These are phyloP conservation scores for Scedosporium minutisporum DNA, from an alignment of 2,329 filamentous ascomycete species.

Conservation along the genomic window DNA sequence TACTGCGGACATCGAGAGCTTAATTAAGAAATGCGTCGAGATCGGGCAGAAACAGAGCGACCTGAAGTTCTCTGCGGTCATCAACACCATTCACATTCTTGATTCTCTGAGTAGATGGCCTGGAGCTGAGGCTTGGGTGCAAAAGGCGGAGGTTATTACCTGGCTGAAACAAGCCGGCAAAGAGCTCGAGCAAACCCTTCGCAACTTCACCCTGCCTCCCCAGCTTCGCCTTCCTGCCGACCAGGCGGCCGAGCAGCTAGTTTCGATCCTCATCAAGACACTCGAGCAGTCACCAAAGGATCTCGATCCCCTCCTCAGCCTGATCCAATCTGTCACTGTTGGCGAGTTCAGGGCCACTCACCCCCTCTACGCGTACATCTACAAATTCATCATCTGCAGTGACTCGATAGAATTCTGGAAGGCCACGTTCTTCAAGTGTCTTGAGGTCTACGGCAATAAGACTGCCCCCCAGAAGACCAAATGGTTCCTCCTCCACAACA, in stretches of 20 bases:
- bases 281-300: constrained; percentile 66
- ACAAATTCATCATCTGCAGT: constrained; percentile 71
- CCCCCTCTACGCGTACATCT: constrained; percentile 72
- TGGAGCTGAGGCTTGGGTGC: constrained; percentile 61
- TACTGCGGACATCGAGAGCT: constrained; percentile 59
- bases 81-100: constrained; percentile 82
- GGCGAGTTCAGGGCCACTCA: constrained; percentile 74
- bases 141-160: constrained; percentile 48
- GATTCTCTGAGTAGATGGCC: constrained; percentile 65
- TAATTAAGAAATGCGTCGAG: constrained; percentile 60
- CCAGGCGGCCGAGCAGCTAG: constrained; percentile 81
- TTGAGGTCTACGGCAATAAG: constrained; percentile 77
- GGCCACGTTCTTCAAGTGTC: constrained; percentile 69
- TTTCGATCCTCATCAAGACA: constrained; percentile 74
- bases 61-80: constrained; percentile 56
- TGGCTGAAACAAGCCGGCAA: constrained; percentile 62
- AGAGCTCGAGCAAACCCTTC: constrained; percentile 67
- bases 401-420: constrained; percentile 82
- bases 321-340: constrained; percentile 75
- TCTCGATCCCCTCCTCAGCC: constrained; percentile 71
- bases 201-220: constrained; percentile 58
- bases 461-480: constrained; percentile 80
- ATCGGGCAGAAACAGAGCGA: constrained; percentile 57
- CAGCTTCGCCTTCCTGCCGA: constrained; percentile 74
- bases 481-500: constrained; percentile 80